These are phyloP conservation scores for Coemansia reversa DNA, from an alignment of 192 early-diverging fungal species.

Conservation along the genomic window DNA sequence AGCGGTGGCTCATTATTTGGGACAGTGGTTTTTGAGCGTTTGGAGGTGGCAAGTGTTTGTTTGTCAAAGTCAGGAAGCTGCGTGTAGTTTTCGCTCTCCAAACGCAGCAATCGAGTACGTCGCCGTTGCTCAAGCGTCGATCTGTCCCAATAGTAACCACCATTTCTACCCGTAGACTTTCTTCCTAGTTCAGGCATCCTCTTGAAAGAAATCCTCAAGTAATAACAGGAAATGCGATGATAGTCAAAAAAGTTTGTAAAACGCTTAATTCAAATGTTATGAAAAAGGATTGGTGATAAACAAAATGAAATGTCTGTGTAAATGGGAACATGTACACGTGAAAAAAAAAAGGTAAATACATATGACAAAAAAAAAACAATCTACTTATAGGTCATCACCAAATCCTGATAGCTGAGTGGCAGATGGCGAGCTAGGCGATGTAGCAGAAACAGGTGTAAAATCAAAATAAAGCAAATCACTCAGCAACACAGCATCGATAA, in stretches of 20 bases:
- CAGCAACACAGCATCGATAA: constrained; percentile 73
- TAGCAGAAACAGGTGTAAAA: constrained; percentile 10
- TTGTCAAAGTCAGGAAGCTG: constrained; percentile 41
- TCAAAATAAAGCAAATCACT: constrained; percentile 50
- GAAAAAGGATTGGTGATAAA: no score
- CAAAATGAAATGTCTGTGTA: no score
- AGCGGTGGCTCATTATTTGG: neutral
- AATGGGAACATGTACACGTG: constrained; percentile 10
- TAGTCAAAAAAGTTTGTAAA: no score
- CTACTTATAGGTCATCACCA: constrained; percentile 16
- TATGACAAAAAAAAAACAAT: neutral
- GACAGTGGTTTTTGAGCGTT: constrained; percentile 1
- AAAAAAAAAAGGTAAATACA: neutral
- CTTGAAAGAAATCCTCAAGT: neutral
- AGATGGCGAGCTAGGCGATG: neutral
- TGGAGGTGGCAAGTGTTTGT: constrained; percentile 5
- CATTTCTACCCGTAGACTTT: constrained; percentile 1
- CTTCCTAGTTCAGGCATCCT: neutral
- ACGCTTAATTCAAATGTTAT: no score
- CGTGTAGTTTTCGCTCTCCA: constrained; percentile 47
- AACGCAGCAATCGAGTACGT: constrained; percentile 31
- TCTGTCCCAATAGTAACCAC: constrained; percentile 33
- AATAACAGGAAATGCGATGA: no score
- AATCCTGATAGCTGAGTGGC: constrained; percentile 7
- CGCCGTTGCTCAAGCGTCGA: constrained; percentile 39